phyloP scores from a whole-genome alignment of 2,329 filamentous ascomycete species.

The Fusarium devonianum region DNA sequence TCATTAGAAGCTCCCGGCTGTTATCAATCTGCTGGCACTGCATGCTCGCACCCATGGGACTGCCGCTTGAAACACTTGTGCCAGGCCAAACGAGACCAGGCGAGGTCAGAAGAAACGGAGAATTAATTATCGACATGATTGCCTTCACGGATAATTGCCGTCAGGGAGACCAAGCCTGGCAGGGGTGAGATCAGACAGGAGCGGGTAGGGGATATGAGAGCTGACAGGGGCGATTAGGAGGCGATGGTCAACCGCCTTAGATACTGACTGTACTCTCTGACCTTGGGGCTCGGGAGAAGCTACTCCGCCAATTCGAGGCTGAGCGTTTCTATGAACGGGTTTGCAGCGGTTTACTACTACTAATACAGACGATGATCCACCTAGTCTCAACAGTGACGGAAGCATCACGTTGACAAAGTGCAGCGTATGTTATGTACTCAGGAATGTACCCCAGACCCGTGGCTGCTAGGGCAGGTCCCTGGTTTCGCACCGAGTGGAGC shows the following conservation, averaged over 20 bases:
- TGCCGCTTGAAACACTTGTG: conserved; percentile 8
- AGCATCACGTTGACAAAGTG: conserved; percentile 7
- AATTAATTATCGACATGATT: no score
- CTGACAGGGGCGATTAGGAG: conserved; percentile 27
- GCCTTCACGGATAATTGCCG: no score
- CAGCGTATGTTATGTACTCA: no score
- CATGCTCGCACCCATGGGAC: neutral
- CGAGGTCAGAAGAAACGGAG: conserved; percentile 8
- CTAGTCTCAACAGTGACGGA: neutral
- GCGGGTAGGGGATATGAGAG: conserved; percentile 10
- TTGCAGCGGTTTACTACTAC: conserved; percentile 9
- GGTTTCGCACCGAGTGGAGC: conserved; percentile 25
- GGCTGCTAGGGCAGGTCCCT: conserved; percentile 27
- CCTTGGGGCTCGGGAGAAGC: neutral
- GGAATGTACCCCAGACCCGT: conserved; percentile 39
- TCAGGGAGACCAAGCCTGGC: no score
- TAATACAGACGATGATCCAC: no score
- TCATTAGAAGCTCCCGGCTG: conserved; percentile 1
- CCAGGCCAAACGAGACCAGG: conserved; percentile 2
- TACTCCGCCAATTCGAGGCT: conserved; percentile 20
- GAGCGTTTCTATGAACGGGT: no score
- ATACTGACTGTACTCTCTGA: neutral
- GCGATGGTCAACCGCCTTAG: neutral
- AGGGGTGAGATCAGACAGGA: neutral
- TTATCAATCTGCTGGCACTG: conserved; percentile 10